Percentiles rank a stretch among this genome's conserved stretches.
phyloP scores from a whole-genome alignment of 768 basidiomycete species.

The Boletus tomentosulus region DNA sequence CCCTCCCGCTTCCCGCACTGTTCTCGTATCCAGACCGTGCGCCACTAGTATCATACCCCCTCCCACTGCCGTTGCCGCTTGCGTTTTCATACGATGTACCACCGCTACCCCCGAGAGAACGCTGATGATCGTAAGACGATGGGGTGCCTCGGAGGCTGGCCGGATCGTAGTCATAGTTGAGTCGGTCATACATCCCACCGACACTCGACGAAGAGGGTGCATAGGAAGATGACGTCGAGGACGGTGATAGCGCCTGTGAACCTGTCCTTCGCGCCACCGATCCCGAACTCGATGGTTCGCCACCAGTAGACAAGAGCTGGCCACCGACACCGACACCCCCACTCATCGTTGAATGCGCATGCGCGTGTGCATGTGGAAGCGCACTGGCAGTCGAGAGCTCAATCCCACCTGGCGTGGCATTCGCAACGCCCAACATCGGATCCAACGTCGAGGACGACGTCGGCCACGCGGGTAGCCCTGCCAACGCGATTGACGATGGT shows the following conservation, averaged over 20 bases:
- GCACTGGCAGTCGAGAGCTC: constrained; percentile 20
- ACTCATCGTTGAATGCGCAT: constrained; percentile 12
- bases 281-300: constrained; percentile 14
- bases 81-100: constrained; percentile 16
- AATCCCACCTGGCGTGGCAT: constrained; percentile 30
- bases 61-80: constrained; percentile 9
- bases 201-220: constrained; percentile 13
- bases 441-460: constrained; percentile 25
- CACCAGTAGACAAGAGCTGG: constrained; percentile 18
- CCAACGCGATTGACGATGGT: constrained; percentile 21
- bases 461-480: constrained; percentile 32
- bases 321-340: constrained; percentile 6
- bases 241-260: constrained; percentile 12
- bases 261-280: constrained; percentile 13
- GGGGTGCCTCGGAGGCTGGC: constrained; percentile 10
- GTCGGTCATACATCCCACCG: constrained; percentile 20
- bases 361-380: constrained; percentile 6
- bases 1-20: constrained; percentile 10
- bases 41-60: constrained; percentile 19
- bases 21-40: constrained; percentile 21
- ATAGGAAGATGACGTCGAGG: constrained; percentile 15
- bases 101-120: constrained; percentile 7
- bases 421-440: constrained; percentile 31
- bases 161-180: constrained; percentile 20
- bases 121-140: constrained; percentile 21